Percentiles rank a stretch among this genome's conserved stretches.
phyloP scores from a whole-genome alignment of 169 alveolate genomes.

The Eimeria tenella region DNA sequence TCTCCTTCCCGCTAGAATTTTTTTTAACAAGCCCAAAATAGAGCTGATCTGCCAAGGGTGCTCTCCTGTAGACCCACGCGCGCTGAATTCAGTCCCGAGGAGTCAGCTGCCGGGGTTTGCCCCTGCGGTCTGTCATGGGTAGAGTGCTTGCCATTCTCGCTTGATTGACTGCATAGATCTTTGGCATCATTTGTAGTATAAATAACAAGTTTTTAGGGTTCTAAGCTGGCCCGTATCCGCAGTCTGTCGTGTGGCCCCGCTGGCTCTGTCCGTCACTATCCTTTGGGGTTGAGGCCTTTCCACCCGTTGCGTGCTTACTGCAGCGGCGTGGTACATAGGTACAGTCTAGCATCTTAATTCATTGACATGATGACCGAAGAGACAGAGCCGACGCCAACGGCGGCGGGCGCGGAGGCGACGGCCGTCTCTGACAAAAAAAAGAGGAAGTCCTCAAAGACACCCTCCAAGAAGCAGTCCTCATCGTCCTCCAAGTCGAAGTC shows the following conservation, averaged over 20 bases:
- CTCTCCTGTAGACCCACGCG: conserved; percentile 25
- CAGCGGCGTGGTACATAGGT: too few species aligned
- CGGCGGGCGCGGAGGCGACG: not conserved
- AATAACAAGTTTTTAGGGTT: too few species aligned
- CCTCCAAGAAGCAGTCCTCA: conserved; percentile 36
- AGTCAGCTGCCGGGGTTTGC: not conserved
- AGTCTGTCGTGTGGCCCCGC: too few species aligned
- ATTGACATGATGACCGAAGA: conserved; percentile 41
- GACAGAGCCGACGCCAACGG: conserved; percentile 40
- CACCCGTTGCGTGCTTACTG: too few species aligned
- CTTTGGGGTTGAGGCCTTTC: too few species aligned
- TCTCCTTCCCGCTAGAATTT: not conserved
- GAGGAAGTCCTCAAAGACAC: conserved; percentile 10
- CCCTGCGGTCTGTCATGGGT: not conserved
- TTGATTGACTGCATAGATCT: too few species aligned
- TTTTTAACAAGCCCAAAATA: not conserved
- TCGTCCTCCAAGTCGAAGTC: conserved; percentile 44
- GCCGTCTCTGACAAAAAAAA: not conserved
- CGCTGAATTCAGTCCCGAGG: conserved; percentile 50
- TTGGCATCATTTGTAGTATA: too few species aligned
- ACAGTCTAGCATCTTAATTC: too few species aligned
- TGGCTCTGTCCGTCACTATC: too few species aligned
- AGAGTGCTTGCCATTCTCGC: too few species aligned
- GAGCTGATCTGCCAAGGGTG: not conserved
- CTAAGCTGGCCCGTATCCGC: too few species aligned